Conservation (phyloP, 257 asterid genomes). For the Euphrasia confusa region DNA sequence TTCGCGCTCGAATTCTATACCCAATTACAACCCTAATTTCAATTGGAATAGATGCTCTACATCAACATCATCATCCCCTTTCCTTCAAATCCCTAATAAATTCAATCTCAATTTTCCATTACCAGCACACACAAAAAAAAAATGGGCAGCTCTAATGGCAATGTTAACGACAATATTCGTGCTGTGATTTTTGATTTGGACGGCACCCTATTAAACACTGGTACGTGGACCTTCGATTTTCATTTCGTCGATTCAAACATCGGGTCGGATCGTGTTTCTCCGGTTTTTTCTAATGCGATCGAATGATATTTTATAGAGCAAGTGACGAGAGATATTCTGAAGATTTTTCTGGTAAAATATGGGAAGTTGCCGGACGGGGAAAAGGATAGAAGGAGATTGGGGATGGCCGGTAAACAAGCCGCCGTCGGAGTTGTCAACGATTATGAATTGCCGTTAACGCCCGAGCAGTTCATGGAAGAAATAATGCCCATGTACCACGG, state of each 20-base stretch:
- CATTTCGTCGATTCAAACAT: neutral
- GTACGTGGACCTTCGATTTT: constrained; percentile 26
- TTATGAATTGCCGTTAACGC: constrained; percentile 70
- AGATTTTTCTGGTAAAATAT: constrained; percentile 59
- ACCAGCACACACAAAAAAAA: neutral
- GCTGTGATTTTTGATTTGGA: constrained; percentile 91
- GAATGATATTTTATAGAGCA: constrained; percentile 44
- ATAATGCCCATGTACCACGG: constrained; percentile 67
- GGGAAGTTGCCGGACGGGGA: constrained; percentile 63
- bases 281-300: neutral
- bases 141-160: neutral
- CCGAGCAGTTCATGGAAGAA: constrained; percentile 51
- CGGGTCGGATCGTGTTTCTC: neutral
- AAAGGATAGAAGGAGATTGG: constrained; percentile 71
- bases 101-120: neutral
- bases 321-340: constrained; percentile 51
- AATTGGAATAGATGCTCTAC: neutral
- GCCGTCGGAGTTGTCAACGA: constrained; percentile 47
- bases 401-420: constrained; percentile 51
- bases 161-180: neutral
- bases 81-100: neutral
- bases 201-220: constrained; percentile 82
- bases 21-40: neutral
- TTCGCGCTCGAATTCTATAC: neutral
- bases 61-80: neutral